Conservation (phyloP, 164 flowering plant genomes). For the Vitis rotundifolia region DNA sequence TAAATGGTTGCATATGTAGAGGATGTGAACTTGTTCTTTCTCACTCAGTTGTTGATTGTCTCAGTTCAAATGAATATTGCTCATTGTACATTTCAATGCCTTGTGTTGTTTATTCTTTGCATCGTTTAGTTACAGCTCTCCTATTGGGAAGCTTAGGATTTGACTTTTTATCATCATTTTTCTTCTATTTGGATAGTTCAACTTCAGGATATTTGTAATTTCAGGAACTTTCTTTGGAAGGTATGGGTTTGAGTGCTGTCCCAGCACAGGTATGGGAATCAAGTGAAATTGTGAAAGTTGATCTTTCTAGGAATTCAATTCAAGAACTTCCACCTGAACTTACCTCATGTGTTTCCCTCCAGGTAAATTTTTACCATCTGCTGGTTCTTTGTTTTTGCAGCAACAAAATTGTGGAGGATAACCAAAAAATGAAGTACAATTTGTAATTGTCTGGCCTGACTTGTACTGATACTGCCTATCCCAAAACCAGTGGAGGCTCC, state of each 20-base stretch:
- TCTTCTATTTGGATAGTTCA: neutral
- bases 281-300: slow-evolving; percentile 65
- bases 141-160: neutral
- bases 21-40: no score
- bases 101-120: neutral
- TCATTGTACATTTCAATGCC: neutral
- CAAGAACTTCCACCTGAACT: slow-evolving; percentile 76
- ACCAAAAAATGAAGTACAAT: neutral
- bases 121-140: neutral
- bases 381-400: neutral
- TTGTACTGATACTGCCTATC: neutral
- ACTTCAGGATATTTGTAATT: slow-evolving; percentile 14
- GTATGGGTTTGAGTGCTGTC: slow-evolving; percentile 56
- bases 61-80: no score
- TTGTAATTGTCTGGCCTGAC: neutral
- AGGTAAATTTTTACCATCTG: slow-evolving; percentile 46
- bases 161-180: neutral
- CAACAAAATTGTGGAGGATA: neutral
- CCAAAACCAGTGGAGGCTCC: neutral
- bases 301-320: slow-evolving; percentile 79
- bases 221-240: slow-evolving; percentile 83
- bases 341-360: slow-evolving; percentile 62
- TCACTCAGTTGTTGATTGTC: no score
- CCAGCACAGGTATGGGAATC: slow-evolving; percentile 87
- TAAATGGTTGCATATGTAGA: neutral